Evolutionary conservation across 2,329 filamentous ascomycete genomes (phyloP), one percentile per base, ranked within the genome.

Genomic region (Colletotrichum sp.): DNA sequence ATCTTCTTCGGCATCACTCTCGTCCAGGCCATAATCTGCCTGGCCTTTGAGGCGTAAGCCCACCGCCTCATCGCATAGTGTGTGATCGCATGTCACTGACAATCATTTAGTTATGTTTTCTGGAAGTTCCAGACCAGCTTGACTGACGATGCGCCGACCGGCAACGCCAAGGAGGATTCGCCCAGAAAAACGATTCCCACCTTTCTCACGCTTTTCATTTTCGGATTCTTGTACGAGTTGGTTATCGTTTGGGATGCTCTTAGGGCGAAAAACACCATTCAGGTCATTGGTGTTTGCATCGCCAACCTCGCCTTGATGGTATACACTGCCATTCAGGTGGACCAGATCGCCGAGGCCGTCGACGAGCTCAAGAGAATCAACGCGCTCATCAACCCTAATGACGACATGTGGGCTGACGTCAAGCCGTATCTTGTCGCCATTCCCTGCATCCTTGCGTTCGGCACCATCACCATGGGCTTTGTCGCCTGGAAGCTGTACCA

Each of bases 401-500:
- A 78, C 5, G 82, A 89, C 28, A 90, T 98, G 59, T 98, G 95
- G 95, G 78, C 79, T 1, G 87, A 93, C 73, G 90, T 96, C 36
- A 89, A 91, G 80, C 94, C 95, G 2, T 96, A 94, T 80, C 89
- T 99, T 39, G 90, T 98, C 78, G 94, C 96, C 13, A 95, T 98
- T 71, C 97, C 97, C 0, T 93, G 91, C 80, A 91, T 99, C 74
- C 94, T 99, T 79, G 95, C 92, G 1, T 85, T 98, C 34, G 92
- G 92, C 34, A 96, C 95, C 4, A 78, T 96, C 7, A 82, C 92
- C 69, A 93, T 99, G 89, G 89, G 89, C 16, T 94, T 95, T 77
- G 88, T 96, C 68, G 93, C 96, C 3, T 99, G 96, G 95, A 98
- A 98, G 87, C 90, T 99, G 36, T 99, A 99, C 84, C 96, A 98